Evolutionary conservation across 768 basidiomycete species (phyloP).

Genomic region (Dentipellis fragilis): DNA sequence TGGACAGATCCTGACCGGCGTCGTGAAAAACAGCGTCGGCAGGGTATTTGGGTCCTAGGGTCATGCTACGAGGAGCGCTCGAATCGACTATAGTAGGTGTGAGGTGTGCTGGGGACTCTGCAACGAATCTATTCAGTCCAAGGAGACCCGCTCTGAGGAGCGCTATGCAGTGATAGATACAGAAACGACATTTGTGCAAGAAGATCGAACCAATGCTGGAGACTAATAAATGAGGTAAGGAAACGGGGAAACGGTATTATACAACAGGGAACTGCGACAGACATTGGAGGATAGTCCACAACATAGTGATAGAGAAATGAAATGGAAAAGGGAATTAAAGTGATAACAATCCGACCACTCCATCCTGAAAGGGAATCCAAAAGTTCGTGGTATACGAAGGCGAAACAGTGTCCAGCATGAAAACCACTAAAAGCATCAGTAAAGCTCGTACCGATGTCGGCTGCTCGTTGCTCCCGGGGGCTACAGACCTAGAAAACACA

Average conservation of each 20-base stretch:
- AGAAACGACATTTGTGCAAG: constrained; percentile 4
- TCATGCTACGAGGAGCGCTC: too few species aligned
- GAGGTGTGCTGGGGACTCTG: background rate
- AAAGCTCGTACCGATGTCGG: too few species aligned
- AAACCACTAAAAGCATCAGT: background rate
- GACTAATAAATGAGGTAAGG: background rate
- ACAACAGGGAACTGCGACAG: constrained; percentile 4
- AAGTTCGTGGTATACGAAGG: constrained; percentile 5
- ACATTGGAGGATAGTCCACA: constrained; percentile 3
- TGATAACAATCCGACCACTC: too few species aligned
- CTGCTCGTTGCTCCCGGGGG: too few species aligned
- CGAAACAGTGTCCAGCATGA: constrained; percentile 14
- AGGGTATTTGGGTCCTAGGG: constrained; percentile 51
- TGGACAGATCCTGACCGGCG: constrained; percentile 72
- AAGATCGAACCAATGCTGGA: constrained; percentile 4
- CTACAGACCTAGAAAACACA: background rate
- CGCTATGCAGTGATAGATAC: constrained; percentile 4
- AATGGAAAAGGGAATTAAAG: constrained; percentile 2
- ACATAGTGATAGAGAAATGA: constrained; percentile 19
- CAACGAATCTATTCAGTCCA: background rate
- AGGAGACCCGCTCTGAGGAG: constrained; percentile 2
- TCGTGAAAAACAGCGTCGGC: constrained; percentile 75
- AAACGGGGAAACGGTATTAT: constrained; percentile 1
- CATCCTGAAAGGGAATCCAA: too few species aligned
- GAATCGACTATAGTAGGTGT: too few species aligned